Base-by-base conservation (phyloP, 2,329 filamentous ascomycete genomes). In the Salinomyces thailandicus region DNA sequence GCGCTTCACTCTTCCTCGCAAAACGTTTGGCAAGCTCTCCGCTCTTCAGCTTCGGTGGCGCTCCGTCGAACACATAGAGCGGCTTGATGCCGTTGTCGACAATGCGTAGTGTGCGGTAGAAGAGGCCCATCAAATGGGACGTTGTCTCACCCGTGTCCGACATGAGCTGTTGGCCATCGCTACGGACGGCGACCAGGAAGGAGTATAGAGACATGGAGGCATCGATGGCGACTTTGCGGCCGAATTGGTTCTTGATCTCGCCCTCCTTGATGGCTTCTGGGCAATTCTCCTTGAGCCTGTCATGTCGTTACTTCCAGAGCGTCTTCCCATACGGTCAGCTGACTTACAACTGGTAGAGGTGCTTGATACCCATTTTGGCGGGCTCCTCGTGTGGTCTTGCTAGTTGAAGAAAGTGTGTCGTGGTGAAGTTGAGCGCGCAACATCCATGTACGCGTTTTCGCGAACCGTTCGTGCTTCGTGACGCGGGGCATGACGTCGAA, bases 31-130 rank as follows among this genome's bases (percentile, higher is more conserved):
- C 91, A 38, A 98, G 71, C 66, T 98, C 91, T 45, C 91, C 91
- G 0, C 86, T 94, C 67, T 98, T 98, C 58, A 98, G 79, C 61
- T 95, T 96, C 1, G 91, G 91, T 13, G 91, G 91, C 7, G 87
- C 86, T 40, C 91, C 91, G 52, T 98, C 91, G 59, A 98, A 98
- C 39, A 98, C 89, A 62, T 94, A 98, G 49, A 98, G 75, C 1
- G 91, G 91, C 60, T 98, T 98, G 68, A 98, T 96, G 39, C 91
- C 91, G 53, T 95, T 96, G 64, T 98, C 91, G 54, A 96, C 85
- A 67, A 98, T 96, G 52, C 91, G 86, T 5, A 98, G 73, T 2
- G 91, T 98, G 52, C 91, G 87, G 70, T 98, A 98, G 69, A 98
- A 98, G 79, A 98, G 89, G 56, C 91, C 91, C 87, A 98, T 96